Base-by-base conservation (phyloP, 1,284 basidiomycete species). In the Ustilago vetiveriae region DNA sequence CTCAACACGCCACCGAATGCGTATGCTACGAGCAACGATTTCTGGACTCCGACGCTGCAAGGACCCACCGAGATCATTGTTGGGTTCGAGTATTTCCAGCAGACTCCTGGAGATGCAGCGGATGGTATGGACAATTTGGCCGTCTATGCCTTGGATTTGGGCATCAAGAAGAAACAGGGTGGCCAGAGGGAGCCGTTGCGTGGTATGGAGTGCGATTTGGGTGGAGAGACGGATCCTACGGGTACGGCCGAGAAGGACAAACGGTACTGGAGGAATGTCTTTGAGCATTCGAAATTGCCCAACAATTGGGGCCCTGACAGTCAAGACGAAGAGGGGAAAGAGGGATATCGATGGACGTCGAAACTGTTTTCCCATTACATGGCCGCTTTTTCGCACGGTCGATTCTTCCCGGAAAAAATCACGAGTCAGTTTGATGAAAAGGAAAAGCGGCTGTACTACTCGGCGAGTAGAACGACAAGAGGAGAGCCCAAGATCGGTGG, bases 371-470 rank as follows among this genome's bases (percentile, higher is more conserved):
- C 71, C 32, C 67, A 77, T 52, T 75, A 74, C 62, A 55, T 74
- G 30, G 49, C 75, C 3, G 50, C 58, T 2, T 78, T 64, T 30
- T 63, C 38, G 13, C 63, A 60, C 38, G 71, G 63, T 10, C 29
- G 57, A n/a, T 73, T 58, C 35, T 65, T 59, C 49, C 65, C 64
- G 14, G 51, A 66, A 19, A 58, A 53, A 29, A 60, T 51, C 51
- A 63, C 54, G 30, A 66, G 67, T 27, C 75, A 77, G 48, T 79
- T 76, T 36, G 75, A 79, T 47, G 74, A 79, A 16, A 77, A 78
- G 59, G 67, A 45, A 14, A 57, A 62, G 6, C 26, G 42, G 8
- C 58, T 78, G 10, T 57, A 72, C 38, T 79, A 79, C 26, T 56
- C 72, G 11, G 63, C 68, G 2, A 57, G 65, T 4, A 55, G 77